Evolutionary conservation across 73 alveolate genomes (phyloP).

Genomic region (Blepharisma japonicum): DNA sequence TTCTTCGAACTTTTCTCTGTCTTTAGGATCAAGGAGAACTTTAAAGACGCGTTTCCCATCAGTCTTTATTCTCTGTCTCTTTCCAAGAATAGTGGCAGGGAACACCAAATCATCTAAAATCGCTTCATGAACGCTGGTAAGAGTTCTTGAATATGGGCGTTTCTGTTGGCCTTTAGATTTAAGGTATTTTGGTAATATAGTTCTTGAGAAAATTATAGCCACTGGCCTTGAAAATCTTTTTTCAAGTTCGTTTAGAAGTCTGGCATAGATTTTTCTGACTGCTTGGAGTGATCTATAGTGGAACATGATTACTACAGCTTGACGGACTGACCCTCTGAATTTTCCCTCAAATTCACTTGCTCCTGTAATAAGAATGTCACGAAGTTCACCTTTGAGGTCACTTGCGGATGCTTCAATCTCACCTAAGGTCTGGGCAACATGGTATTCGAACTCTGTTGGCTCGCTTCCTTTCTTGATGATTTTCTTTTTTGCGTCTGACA

Average conservation of each 20-base stretch:
- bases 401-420: constrained; percentile 39
- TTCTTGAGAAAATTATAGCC: constrained; percentile 44
- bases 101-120: constrained; percentile 73
- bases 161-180: constrained; percentile 37
- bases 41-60: constrained; percentile 20
- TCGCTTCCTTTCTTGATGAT: constrained; percentile 4
- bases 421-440: constrained; percentile 25
- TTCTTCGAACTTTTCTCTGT: constrained; percentile 77
- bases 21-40: constrained; percentile 38
- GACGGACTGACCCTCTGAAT: constrained; percentile 23
- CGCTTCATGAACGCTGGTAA: constrained; percentile 81
- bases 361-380: constrained; percentile 43
- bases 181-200: constrained; percentile 42
- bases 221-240: constrained; percentile 56
- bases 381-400: constrained; percentile 51
- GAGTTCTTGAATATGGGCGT: constrained; percentile 52
- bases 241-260: constrained; percentile 48
- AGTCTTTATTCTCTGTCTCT: constrained; percentile 44
- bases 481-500: constrained; percentile 20
- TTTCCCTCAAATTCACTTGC: constrained; percentile 49
- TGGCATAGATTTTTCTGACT: constrained; percentile 48
- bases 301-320: constrained; percentile 46
- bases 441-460: constrained; percentile 20
- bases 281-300: constrained; percentile 52
- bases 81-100: constrained; percentile 70